phyloP scores from a whole-genome alignment of 2,329 filamentous ascomycete species.

The Diaporthe ilicicola region DNA sequence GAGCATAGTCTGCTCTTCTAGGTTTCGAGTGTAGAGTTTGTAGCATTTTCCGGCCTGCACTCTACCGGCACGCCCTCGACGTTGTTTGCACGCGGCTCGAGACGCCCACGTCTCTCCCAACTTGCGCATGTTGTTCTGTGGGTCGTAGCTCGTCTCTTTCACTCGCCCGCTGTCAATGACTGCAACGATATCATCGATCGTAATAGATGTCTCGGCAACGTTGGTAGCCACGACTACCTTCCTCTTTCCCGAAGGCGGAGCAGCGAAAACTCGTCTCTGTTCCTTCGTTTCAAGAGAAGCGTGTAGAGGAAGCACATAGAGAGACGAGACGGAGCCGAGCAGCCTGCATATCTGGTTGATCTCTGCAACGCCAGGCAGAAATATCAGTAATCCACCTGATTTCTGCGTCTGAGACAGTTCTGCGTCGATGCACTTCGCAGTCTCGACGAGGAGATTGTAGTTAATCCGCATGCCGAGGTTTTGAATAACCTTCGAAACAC shows the following conservation, averaged over 20 bases:
- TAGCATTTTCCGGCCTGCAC: conserved; percentile 92
- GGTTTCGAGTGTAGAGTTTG: conserved; percentile 89
- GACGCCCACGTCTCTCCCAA: conserved; percentile 97
- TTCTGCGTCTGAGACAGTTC: conserved; percentile 71
- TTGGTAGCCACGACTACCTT: conserved; percentile 97
- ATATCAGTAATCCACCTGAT: conserved; percentile 91
- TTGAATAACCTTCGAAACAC: conserved; percentile 75
- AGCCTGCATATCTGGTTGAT: conserved; percentile 82
- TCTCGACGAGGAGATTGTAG: conserved; percentile 84
- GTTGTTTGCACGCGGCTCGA: conserved; percentile 90
- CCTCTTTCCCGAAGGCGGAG: conserved; percentile 78
- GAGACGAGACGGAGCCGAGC: conserved; percentile 66
- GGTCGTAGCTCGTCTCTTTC: conserved; percentile 95
- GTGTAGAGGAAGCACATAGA: conserved; percentile 88
- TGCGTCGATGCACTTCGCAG: conserved; percentile 81
- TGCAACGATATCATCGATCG: conserved; percentile 95
- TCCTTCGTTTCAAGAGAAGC: conserved; percentile 90
- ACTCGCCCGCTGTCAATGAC: conserved; percentile 96
- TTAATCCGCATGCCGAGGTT: conserved; percentile 86
- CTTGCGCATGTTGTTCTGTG: conserved; percentile 91
- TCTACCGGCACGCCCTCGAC: conserved; percentile 90
- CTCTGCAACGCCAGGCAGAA: conserved; percentile 90
- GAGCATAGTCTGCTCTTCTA: conserved; percentile 82
- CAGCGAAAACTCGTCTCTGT: conserved; percentile 85
- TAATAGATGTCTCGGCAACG: conserved; percentile 97